phyloP scores from a whole-genome alignment of 371 early-diverging fungal genomes.

The Mucor lusitanicus region DNA sequence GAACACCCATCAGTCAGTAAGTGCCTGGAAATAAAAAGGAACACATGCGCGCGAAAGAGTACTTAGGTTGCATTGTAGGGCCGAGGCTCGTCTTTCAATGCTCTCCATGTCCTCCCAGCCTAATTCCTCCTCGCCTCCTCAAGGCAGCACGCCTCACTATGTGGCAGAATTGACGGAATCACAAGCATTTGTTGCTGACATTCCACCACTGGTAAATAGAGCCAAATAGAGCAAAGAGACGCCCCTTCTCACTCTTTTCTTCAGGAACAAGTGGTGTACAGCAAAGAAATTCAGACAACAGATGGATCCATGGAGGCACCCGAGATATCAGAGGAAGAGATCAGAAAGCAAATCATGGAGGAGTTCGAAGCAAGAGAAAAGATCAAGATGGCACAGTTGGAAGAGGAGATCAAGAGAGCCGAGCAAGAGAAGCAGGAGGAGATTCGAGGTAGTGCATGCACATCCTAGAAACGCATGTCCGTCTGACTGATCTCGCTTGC shows the following conservation, averaged over 20 bases:
- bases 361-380: constrained; percentile 66
- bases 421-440: constrained; percentile 56
- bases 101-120: constrained; percentile 37
- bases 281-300: constrained; percentile 88
- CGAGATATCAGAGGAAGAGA: constrained; percentile 60
- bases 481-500: neutral
- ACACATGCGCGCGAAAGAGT: neutral
- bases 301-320: constrained; percentile 65
- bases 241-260: neutral
- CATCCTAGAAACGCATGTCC: too few relatives aligned
- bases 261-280: constrained; percentile 87
- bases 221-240: neutral
- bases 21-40: neutral
- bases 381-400: constrained; percentile 56
- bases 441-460: constrained; percentile 32
- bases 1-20: constrained; percentile 51
- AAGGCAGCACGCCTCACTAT: constrained; percentile 28
- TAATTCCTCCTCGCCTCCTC: constrained; percentile 1
- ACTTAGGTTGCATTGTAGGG: neutral
- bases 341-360: constrained; percentile 59
- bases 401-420: constrained; percentile 60
- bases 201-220: constrained; percentile 77
- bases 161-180: constrained; percentile 63
- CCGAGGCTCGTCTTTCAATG: constrained; percentile 29
- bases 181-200: constrained; percentile 76